A percentile compares a stretch with the other conserved stretches of the same genome.
These are phyloP conservation scores for Acanthamoeba royreba DNA, from an alignment of 208 protist species.

Conservation along the genomic window DNA sequence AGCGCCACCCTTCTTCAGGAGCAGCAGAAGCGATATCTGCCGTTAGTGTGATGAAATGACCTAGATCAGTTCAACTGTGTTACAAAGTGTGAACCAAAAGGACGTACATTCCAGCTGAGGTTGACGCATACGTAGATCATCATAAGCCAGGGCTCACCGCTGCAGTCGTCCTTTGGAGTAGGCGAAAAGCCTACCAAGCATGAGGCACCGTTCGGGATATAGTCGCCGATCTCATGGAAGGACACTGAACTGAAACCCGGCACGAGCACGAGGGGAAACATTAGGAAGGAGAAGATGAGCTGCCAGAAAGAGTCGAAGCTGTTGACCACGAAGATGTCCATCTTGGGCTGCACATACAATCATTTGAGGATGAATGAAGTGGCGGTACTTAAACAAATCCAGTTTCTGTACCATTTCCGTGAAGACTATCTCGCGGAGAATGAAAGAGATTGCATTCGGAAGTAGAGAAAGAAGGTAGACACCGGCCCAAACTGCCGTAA, in stretches of 20 bases:
- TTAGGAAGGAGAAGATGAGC: constrained; percentile 40
- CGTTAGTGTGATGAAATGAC: too few relatives aligned
- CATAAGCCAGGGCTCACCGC: constrained; percentile 49
- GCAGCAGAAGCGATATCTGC: constrained; percentile 36
- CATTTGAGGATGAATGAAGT: background rate
- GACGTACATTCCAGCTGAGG: constrained; percentile 39
- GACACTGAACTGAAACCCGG: constrained; percentile 45
- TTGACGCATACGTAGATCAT: constrained; percentile 42
- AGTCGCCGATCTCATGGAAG: constrained; percentile 13
- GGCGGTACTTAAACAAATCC: background rate
- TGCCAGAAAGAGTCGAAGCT: constrained; percentile 50
- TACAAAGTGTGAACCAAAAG: background rate
- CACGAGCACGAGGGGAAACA: constrained; percentile 41
- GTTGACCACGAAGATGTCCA: constrained; percentile 54
- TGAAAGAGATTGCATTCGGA: constrained; percentile 29
- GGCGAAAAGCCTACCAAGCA: constrained; percentile 27
- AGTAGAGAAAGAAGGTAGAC: background rate
- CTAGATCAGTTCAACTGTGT: background rate
- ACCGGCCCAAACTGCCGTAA: background rate
- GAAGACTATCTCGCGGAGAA: constrained; percentile 15
- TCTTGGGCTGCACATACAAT: constrained; percentile 3
- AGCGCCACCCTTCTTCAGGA: constrained; percentile 40
- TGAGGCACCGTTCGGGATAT: constrained; percentile 4
- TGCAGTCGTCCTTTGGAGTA: constrained; percentile 16
- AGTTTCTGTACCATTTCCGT: background rate